Evolutionary conservation across 495 filamentous ascomycete genomes (phyloP).

Genomic region (Penicillium crystallinum): DNA sequence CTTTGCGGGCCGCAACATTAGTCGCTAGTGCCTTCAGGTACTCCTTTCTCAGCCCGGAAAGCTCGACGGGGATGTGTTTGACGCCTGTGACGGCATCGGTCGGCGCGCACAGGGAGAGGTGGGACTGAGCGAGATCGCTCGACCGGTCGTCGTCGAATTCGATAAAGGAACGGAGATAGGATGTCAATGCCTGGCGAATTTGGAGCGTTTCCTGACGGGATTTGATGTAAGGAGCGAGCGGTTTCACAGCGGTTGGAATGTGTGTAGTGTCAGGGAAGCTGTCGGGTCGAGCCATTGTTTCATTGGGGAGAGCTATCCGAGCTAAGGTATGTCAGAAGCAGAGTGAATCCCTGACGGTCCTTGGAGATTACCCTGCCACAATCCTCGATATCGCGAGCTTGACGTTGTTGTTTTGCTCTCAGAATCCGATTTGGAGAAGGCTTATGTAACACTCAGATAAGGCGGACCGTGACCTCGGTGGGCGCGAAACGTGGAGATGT

Average conservation of each 20-base stretch:
- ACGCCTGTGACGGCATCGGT: slow-evolving; percentile 31
- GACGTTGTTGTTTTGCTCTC: slow-evolving; percentile 15
- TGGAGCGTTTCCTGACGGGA: slow-evolving; percentile 40
- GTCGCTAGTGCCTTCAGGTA: slow-evolving; percentile 56
- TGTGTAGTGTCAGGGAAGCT: slow-evolving; percentile 17
- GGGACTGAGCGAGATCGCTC: slow-evolving; percentile 23
- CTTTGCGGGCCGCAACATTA: slow-evolving; percentile 50
- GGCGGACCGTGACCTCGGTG: too few relatives aligned
- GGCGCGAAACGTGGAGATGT: background rate
- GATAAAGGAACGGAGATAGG: slow-evolving; percentile 39
- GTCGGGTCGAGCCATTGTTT: slow-evolving; percentile 20
- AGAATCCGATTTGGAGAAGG: background rate
- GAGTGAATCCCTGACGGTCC: slow-evolving; percentile 1
- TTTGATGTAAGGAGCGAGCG: slow-evolving; percentile 44
- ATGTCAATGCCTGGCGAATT: slow-evolving; percentile 42
- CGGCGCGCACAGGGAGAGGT: slow-evolving; percentile 36
- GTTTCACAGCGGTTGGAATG: slow-evolving; percentile 39
- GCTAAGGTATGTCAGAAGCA: background rate
- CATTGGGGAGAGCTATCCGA: slow-evolving; percentile 8
- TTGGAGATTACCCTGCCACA: background rate
- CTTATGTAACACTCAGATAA: slow-evolving; percentile 21
- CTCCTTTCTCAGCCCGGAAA: slow-evolving; percentile 40
- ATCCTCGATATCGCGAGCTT: background rate
- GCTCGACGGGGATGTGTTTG: slow-evolving; percentile 33
- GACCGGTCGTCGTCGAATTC: slow-evolving; percentile 27